Evolutionary conservation across 441 rosid species (phyloP).

Genomic region (Dalechampia spathulata): DNA sequence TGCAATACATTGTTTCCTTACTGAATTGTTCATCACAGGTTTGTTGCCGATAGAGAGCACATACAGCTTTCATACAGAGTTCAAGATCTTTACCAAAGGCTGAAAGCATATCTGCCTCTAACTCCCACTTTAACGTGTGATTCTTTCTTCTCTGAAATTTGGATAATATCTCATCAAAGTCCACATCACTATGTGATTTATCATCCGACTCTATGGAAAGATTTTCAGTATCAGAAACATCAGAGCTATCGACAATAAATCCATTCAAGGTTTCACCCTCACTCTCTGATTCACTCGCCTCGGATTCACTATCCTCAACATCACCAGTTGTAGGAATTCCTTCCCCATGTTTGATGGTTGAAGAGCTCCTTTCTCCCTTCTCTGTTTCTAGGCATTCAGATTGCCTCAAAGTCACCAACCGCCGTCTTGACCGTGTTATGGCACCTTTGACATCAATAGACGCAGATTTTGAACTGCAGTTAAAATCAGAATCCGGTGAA

Average conservation of each 20-base stretch:
- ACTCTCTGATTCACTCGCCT: conserved; percentile 30
- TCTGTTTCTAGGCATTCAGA: conserved; percentile 15
- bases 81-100: conserved; percentile 58
- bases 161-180: conserved; percentile 33
- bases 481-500: conserved; percentile 11
- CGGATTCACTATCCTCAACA: conserved; percentile 27
- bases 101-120: conserved; percentile 62
- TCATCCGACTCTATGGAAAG: conserved; percentile 20
- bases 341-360: conserved; percentile 14
- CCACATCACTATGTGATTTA: conserved; percentile 28
- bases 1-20: conserved; percentile 34
- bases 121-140: conserved; percentile 39
- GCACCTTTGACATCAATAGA: conserved; percentile 1
- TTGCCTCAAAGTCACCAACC: conserved; percentile 27
- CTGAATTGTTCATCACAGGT: conserved; percentile 42
- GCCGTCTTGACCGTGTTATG: conserved; percentile 21
- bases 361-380: conserved; percentile 4
- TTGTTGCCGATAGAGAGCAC: conserved; percentile 65
- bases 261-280: conserved; percentile 34
- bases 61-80: conserved; percentile 83
- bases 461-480: conserved; percentile 2
- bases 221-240: conserved; percentile 18
- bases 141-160: conserved; percentile 43
- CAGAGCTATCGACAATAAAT: conserved; percentile 38
- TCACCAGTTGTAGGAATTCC: conserved; percentile 29